phyloP scores from a whole-genome alignment of 1,284 basidiomycete genomes.

The Ceratobasidium sp. region DNA sequence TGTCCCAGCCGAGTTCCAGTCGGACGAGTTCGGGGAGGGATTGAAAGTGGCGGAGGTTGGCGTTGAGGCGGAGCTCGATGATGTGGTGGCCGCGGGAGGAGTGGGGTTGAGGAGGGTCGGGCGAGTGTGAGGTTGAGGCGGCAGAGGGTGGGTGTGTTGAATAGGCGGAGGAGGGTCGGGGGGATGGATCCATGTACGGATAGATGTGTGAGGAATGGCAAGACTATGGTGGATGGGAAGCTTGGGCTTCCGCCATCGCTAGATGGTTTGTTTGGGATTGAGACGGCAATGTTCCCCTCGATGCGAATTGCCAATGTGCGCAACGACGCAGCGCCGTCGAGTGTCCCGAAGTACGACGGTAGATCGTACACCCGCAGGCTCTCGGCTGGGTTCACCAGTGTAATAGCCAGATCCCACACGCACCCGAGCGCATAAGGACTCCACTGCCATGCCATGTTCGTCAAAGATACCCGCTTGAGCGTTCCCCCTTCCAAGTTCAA shows the following conservation, averaged over 20 bases:
- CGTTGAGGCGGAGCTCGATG: slow-evolving; percentile 17
- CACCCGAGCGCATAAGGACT: slow-evolving; percentile 36
- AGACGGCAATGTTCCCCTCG: not conserved
- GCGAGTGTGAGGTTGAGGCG: slow-evolving; percentile 23
- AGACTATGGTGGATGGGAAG: slow-evolving; percentile 16
- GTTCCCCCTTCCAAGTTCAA: slow-evolving; percentile 18
- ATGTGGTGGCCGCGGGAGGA: slow-evolving; percentile 33
- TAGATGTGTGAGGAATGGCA: slow-evolving; percentile 26
- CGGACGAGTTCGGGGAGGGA: slow-evolving; percentile 29
- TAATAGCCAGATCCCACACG: slow-evolving; percentile 12
- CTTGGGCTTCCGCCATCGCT: slow-evolving; percentile 6
- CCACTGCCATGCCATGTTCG: slow-evolving; percentile 42
- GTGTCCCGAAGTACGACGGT: slow-evolving; percentile 35
- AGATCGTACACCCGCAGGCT: slow-evolving; percentile 16
- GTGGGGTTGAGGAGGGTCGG: slow-evolving; percentile 7
- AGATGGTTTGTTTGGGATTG: not conserved
- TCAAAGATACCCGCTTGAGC: slow-evolving; percentile 6
- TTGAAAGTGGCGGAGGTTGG: slow-evolving; percentile 28
- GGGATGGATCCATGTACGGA: slow-evolving; percentile 17
- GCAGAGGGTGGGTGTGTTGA: slow-evolving; percentile 31
- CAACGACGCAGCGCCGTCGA: slow-evolving; percentile 30
- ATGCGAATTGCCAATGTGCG: slow-evolving; percentile 6
- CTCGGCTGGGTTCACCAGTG: slow-evolving; percentile 1
- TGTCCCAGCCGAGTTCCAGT: slow-evolving; percentile 31
- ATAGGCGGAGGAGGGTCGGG: slow-evolving; percentile 15